Percentiles rank a stretch among this genome's conserved stretches.
Conservation (phyloP, 495 filamentous ascomycete species). For the Wilcoxina mikolae region DNA sequence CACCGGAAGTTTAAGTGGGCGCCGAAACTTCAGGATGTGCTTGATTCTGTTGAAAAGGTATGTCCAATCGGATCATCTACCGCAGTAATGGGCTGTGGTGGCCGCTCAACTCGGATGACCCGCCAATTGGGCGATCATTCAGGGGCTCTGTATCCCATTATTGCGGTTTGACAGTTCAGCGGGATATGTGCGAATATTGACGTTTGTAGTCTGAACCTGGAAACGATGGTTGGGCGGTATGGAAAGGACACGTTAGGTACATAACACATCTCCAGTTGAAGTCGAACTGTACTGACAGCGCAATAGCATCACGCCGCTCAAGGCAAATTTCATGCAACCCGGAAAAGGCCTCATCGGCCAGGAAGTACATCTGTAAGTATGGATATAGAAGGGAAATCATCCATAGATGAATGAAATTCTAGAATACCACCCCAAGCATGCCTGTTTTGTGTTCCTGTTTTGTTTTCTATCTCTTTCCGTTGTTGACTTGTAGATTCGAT, state of each 20-base stretch:
- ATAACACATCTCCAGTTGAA: not conserved
- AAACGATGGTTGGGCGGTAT: conserved; percentile 89
- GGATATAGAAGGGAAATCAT: conserved; percentile 20
- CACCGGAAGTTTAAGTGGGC: conserved; percentile 84
- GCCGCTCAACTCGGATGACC: too few relatives aligned
- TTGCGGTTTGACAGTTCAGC: too few relatives aligned
- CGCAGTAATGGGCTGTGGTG: too few relatives aligned
- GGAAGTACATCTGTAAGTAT: conserved; percentile 84
- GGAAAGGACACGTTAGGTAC: conserved; percentile 76
- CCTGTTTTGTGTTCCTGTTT: conserved; percentile 3
- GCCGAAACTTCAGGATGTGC: conserved; percentile 73
- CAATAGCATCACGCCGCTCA: conserved; percentile 69
- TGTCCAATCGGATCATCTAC: too few relatives aligned
- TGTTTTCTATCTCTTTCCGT: conserved; percentile 6
- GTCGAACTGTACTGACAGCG: not conserved
- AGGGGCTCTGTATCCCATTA: too few relatives aligned
- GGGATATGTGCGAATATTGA: too few relatives aligned
- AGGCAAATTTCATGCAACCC: conserved; percentile 84
- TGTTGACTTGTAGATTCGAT: conserved; percentile 3
- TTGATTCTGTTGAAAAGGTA: conserved; percentile 59
- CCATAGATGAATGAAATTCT: conserved; percentile 1
- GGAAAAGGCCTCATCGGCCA: conserved; percentile 39
- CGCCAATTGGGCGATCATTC: too few relatives aligned
- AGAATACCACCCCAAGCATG: too few relatives aligned
- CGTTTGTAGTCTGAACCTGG: conserved; percentile 46